Evolutionary conservation across 2,329 filamentous ascomycete genomes (phyloP).

Genomic region (Venturiaceae sp.): DNA sequence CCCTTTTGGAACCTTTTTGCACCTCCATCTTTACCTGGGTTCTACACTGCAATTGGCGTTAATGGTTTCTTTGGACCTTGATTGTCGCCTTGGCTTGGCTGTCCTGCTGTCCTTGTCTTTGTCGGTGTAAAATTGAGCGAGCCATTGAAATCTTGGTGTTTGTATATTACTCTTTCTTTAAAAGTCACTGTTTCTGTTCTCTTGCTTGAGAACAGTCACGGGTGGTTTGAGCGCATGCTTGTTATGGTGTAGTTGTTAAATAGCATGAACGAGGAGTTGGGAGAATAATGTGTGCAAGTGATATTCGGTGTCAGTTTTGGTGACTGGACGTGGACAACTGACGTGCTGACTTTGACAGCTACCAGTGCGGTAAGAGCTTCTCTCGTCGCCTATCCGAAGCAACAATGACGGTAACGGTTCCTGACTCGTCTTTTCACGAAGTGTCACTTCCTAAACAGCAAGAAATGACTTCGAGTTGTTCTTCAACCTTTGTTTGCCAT

Average conservation of each 20-base stretch:
- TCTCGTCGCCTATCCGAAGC: no score
- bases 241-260: background rate
- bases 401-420: no score
- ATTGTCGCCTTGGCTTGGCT: background rate
- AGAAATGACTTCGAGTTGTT: no score
- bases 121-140: background rate
- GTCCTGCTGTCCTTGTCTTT: background rate
- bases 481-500: no score
- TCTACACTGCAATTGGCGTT: background rate
- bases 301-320: no score
- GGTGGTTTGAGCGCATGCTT: background rate
- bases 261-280: background rate
- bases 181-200: background rate
- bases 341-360: no score
- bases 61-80: background rate
- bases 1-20: background rate
- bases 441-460: no score
- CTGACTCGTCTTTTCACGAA: no score
- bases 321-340: no score
- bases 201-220: background rate
- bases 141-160: slow-evolving; percentile 1
- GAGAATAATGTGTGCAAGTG: background rate
- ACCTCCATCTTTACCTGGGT: background rate
- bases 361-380: no score
- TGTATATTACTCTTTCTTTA: background rate